Conservation (phyloP, 1,139 yeast genomes). For the Chernovozyma aurita region DNA sequence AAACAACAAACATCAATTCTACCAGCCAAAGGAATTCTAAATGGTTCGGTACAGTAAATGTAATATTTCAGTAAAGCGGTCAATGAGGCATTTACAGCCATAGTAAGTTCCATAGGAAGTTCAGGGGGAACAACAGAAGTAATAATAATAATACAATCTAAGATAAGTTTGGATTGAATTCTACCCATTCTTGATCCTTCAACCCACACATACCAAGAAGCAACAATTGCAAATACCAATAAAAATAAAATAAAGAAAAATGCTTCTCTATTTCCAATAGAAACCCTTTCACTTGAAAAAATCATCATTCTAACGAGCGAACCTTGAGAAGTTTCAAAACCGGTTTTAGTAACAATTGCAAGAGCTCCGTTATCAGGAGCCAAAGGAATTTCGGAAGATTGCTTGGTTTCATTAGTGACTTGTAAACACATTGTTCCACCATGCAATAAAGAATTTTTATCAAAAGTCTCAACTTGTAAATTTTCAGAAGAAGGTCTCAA, state of each 20-base stretch:
- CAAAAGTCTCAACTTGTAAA: slow-evolving; percentile 75
- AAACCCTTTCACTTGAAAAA: slow-evolving; percentile 92
- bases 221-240: slow-evolving; percentile 87
- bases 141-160: slow-evolving; percentile 91
- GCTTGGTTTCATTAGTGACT: slow-evolving; percentile 47
- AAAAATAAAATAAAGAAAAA: slow-evolving; percentile 86
- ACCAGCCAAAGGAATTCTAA: slow-evolving; percentile 96
- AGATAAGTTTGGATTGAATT: slow-evolving; percentile 84
- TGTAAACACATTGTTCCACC: slow-evolving; percentile 98
- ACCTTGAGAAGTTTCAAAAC: slow-evolving; percentile 98
- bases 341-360: slow-evolving; percentile 88
- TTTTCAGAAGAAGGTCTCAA: slow-evolving; percentile 71
- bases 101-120: slow-evolving; percentile 96
- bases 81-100: slow-evolving; percentile 93
- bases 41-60: slow-evolving; percentile 97
- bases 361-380: slow-evolving; percentile 93
- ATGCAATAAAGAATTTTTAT: slow-evolving; percentile 82
- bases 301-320: slow-evolving; percentile 97
- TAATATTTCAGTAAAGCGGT: slow-evolving; percentile 83
- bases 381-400: slow-evolving; percentile 37
- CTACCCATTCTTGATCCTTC: slow-evolving; percentile 97
- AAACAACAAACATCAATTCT: slow-evolving; percentile 97
- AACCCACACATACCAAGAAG: slow-evolving; percentile 98
- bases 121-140: slow-evolving; percentile 99
- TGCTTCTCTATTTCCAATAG: slow-evolving; percentile 94